Conservation (phyloP, 768 basidiomycete species). For the Cyclocybe cylindracea region DNA sequence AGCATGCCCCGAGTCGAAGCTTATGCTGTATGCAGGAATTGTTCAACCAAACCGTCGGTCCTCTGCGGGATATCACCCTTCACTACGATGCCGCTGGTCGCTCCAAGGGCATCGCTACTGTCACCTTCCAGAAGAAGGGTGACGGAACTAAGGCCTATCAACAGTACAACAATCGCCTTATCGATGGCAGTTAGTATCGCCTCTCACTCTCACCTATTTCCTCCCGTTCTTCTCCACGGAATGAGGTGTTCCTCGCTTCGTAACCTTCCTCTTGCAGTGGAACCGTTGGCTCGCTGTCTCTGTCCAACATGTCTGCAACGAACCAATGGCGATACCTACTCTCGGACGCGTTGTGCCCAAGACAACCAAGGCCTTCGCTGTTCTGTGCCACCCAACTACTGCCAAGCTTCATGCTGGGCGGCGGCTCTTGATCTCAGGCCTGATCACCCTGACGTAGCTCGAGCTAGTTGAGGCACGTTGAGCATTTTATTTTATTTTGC, state of each 20-base stretch:
- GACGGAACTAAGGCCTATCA: conserved; percentile 91
- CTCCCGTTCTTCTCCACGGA: conserved; percentile 15
- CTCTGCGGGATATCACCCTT: conserved; percentile 80
- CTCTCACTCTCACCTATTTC: conserved; percentile 44
- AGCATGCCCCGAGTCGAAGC: not conserved
- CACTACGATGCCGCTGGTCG: conserved; percentile 83
- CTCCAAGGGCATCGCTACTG: conserved; percentile 88
- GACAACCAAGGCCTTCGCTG: not conserved
- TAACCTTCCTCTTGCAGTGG: conserved; percentile 39
- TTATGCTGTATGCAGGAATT: conserved; percentile 65
- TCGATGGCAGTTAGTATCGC: conserved; percentile 99
- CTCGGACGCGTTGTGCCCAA: conserved; percentile 13
- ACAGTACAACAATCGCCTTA: conserved; percentile 97
- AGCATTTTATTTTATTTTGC: conserved; percentile 4
- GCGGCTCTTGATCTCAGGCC: conserved; percentile 31
- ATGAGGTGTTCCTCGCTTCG: conserved; percentile 23
- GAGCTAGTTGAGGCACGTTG: conserved; percentile 20
- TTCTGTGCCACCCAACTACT: conserved; percentile 20
- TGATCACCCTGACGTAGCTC: conserved; percentile 40
- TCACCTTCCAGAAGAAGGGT: conserved; percentile 83
- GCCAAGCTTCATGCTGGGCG: conserved; percentile 6
- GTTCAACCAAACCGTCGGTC: conserved; percentile 88
- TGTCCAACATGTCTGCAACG: conserved; percentile 21
- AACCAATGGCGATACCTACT: conserved; percentile 1
- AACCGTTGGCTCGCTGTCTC: conserved; percentile 48